These are phyloP conservation scores for Suillus fuscotomentosus DNA, from an alignment of 768 basidiomycete genomes.

Conservation along the genomic window DNA sequence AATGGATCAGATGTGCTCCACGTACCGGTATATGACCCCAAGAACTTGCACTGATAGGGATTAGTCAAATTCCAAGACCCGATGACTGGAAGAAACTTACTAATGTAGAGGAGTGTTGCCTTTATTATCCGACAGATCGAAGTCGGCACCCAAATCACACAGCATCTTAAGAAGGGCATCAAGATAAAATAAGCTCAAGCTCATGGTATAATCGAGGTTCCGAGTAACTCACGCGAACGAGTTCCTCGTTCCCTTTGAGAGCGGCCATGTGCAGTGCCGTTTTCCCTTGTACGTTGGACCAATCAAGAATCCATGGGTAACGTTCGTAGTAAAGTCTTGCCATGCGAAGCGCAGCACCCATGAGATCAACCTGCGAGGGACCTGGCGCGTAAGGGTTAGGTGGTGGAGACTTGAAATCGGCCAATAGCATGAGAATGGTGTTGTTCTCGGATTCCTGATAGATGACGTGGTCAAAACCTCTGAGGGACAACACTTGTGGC, in stretches of 20 bases:
- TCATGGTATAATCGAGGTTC: conserved; percentile 9
- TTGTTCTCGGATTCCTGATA: conserved; percentile 87
- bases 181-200: conserved; percentile 16
- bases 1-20: conserved; percentile 24
- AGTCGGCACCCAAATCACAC: conserved; percentile 87
- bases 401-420: conserved; percentile 64
- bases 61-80: conserved; percentile 9
- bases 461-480: conserved; percentile 17
- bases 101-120: conserved; percentile 94
- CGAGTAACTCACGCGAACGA: conserved; percentile 66
- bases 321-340: conserved; percentile 83
- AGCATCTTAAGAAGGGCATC: conserved; percentile 60
- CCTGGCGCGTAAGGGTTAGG: conserved; percentile 46
- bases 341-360: conserved; percentile 80
- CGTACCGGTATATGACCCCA: conserved; percentile 80
- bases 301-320: conserved; percentile 85
- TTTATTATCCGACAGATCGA: conserved; percentile 85
- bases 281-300: conserved; percentile 88
- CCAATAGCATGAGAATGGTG: conserved; percentile 91
- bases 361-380: conserved; percentile 56
- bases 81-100: conserved; percentile 44
- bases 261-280: conserved; percentile 89
- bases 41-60: conserved; percentile 66
- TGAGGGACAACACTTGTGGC: conserved; percentile 6
- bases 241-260: conserved; percentile 84